Evolutionary conservation across 108 stramenopile species (phyloP).

Genomic region (Cyclostephanos invisitatus): DNA sequence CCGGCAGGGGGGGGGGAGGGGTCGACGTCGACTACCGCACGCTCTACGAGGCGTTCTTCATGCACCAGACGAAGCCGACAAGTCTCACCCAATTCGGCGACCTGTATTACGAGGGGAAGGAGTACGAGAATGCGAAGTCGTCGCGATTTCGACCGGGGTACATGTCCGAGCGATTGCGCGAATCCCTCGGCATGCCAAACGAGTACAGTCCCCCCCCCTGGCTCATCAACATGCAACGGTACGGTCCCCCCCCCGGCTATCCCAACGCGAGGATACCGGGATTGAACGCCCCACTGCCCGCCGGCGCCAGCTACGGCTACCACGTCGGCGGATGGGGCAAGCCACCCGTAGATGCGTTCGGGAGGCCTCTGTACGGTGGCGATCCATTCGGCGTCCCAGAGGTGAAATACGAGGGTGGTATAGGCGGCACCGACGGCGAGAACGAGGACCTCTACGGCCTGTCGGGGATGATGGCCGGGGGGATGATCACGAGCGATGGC

Average conservation of each 20-base stretch:
- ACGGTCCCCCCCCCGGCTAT: slow-evolving; percentile 96
- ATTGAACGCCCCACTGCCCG: slow-evolving; percentile 95
- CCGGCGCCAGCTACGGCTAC: slow-evolving; percentile 92
- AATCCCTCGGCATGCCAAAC: slow-evolving; percentile 89
- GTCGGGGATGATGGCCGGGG: slow-evolving; percentile 23
- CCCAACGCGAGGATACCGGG: slow-evolving; percentile 93
- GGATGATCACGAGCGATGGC: slow-evolving; percentile 72
- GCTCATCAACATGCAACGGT: slow-evolving; percentile 99
- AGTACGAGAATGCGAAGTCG: slow-evolving; percentile 79
- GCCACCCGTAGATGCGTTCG: slow-evolving; percentile 94
- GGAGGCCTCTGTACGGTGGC: slow-evolving; percentile 90
- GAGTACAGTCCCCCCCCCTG: slow-evolving; percentile 93
- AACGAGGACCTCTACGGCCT: slow-evolving; percentile 38
- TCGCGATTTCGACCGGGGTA: slow-evolving; percentile 65
- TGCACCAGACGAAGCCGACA: slow-evolving; percentile 94
- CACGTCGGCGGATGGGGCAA: slow-evolving; percentile 98
- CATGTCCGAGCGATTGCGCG: slow-evolving; percentile 68
- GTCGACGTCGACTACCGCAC: slow-evolving; percentile 98
- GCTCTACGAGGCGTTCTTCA: slow-evolving; percentile 98
- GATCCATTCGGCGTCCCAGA: slow-evolving; percentile 83
- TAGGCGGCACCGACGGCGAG: slow-evolving; percentile 12
- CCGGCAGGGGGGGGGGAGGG: slow-evolving; percentile 84
- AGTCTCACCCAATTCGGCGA: slow-evolving; percentile 86
- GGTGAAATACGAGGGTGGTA: slow-evolving; percentile 14
- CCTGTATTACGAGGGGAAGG: slow-evolving; percentile 98